Base-by-base conservation (phyloP, 371 early-diverging fungal species). In the Lichtheimia ornata region DNA sequence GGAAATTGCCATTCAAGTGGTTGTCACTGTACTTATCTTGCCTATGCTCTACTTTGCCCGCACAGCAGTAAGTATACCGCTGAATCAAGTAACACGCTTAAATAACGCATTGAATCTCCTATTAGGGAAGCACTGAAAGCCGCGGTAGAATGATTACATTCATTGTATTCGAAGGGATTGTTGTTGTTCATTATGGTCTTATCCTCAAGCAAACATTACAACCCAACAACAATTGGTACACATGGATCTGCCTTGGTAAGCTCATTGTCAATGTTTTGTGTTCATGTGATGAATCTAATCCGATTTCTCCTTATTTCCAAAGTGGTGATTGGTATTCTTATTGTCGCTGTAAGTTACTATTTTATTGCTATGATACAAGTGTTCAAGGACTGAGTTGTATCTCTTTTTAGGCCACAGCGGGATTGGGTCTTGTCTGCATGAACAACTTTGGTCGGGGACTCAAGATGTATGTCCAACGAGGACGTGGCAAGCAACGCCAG, bases 1-100 rank as follows among this genome's bases (percentile, higher is more conserved):
- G 80, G 64, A 71, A 61, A 65, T 70, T 2, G 69, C 58, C 24
- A 63, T 74, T 50, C 74, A 77, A 53, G 24, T 76, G 4, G 70
- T 64, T 5, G 74, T 81, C 14, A 76, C 81, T 1, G 43, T 77
- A 3, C 54, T 74, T 6, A 71, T 77, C 41, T 54, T 81, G 11
- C 81, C 81, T 1, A 73, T 75, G 76, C 60, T 77, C 9, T 73
- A 70, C 43, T 75, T 77, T 67, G 81, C 74, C 5, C 66, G 81
- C 43, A 66, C 73, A 30, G 75, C 81, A 24, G 79, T 73, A 71
- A 66, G 71, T 62, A 25, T 2, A 20, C 5, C 14, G 2, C 0
- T 13, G 24, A 12, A 35, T 25, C 13, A n/a, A 7, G 15, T 11
- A 35, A 15, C 4, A 12, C 6, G 13, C 15, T 18, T 15, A 27